Evolutionary conservation across 2,329 filamentous ascomycete genomes (phyloP).

Genomic region (Seiridium cupressi): DNA sequence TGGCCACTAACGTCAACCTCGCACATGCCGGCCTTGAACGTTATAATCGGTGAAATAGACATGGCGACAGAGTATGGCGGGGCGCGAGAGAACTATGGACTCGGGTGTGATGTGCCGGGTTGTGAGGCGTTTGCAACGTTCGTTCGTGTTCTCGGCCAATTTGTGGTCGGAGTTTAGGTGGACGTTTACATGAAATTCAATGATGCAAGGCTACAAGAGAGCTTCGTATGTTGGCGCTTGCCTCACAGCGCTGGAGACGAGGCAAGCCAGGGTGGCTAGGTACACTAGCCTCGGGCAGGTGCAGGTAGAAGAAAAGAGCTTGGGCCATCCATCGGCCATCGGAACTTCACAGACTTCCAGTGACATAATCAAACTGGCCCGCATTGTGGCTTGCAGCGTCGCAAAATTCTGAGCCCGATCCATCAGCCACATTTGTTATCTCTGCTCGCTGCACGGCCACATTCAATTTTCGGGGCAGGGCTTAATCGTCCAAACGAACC

Average conservation of each 20-base stretch:
- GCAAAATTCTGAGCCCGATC: background rate
- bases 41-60: slow-evolving; percentile 84
- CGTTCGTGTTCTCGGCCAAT: background rate
- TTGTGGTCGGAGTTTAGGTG: background rate
- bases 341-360: background rate
- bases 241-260: background rate
- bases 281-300: no score
- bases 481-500: slow-evolving; percentile 4
- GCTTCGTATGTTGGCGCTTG: slow-evolving; percentile 23
- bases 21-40: slow-evolving; percentile 93
- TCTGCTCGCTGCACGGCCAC: background rate
- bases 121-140: no score
- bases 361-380: slow-evolving; percentile 4
- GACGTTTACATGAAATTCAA: background rate
- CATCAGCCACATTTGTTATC: slow-evolving; percentile 3
- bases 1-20: slow-evolving; percentile 69
- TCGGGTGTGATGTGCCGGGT: background rate
- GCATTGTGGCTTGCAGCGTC: background rate
- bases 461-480: slow-evolving; percentile 3
- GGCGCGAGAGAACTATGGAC: no score
- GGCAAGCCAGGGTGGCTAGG: background rate
- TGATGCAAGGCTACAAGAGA: slow-evolving; percentile 25
- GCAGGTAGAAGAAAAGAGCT: background rate
- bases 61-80: slow-evolving; percentile 44
- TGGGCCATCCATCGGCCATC: slow-evolving; percentile 4